Base-by-base conservation (phyloP, 169 alveolate species). In the Plasmodium fragile region DNA sequence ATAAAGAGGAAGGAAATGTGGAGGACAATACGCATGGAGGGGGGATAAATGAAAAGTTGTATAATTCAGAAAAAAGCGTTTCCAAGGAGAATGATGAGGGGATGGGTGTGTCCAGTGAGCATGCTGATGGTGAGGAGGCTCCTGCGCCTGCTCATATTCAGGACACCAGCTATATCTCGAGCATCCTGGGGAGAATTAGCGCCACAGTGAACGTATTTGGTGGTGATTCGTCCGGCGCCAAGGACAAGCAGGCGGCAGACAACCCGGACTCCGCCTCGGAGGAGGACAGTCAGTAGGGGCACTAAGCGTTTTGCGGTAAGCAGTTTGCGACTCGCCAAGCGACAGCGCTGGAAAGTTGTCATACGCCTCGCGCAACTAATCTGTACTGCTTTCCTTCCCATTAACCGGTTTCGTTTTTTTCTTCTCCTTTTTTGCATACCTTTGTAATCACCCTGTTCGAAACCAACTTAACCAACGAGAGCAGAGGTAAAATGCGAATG, bases 111-210 rank as follows among this genome's bases (percentile, higher is more conserved):
- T 34, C 75, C 2, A 83, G 2, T 10, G 82, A 65, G 28, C 6
- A 70, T 10, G 13, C 16, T 8, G 36, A 45, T n/a, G 11, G 1
- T 4, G 5, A 4, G 0, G 8, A 11, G 1, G 45, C 39, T 18
- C 69, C 59, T 6, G 3, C 85, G 10, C 22, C 81, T 7, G 3
- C 7, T 5, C 45, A 41, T 0, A 85, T 85, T 18, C 93, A 85
- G 65, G 93, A 85, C 70, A 49, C 93, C 43, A 85, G 32, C 43
- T 85, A 85, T 41, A 85, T 85, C 5, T 85, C 93, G 1, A 49
- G 28, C 34, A 85, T 85, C 30, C 65, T 85, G 10, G 84, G 79
- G 1, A 49, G 25, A 69, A 85, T 85, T 16, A 52, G 34, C 34
- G 41, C 49, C 0, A 71, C 30, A 11, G 39, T 65, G 16, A 83